Percentiles rank a stretch among this genome's conserved stretches.
These are phyloP conservation scores for Takashimella koratensis DNA, from an alignment of 1,284 basidiomycete genomes.

Conservation along the genomic window DNA sequence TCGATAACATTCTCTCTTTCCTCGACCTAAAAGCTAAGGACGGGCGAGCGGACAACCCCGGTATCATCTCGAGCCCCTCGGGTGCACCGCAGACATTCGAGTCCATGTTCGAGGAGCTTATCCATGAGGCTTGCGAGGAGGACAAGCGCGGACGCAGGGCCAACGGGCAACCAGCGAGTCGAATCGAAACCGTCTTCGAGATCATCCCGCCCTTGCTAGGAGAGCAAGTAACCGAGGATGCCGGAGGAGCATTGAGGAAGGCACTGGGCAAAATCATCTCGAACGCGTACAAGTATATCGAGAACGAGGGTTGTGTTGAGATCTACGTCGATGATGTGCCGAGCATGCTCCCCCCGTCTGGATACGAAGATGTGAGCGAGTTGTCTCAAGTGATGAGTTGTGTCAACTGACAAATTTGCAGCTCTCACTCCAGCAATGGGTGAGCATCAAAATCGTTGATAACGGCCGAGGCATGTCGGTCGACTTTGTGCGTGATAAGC, in stretches of 20 bases:
- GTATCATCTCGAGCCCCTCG: conserved; percentile 3
- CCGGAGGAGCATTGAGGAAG: conserved; percentile 34
- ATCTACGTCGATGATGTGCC: conserved; percentile 40
- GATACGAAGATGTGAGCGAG: conserved; percentile 37
- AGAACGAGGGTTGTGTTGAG: conserved; percentile 39
- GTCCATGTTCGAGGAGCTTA: conserved; percentile 41
- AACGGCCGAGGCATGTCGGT: conserved; percentile 39
- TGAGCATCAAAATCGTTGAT: conserved; percentile 38
- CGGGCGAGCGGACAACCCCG: conserved; percentile 12
- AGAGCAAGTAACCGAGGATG: conserved; percentile 39
- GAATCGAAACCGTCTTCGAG: conserved; percentile 43
- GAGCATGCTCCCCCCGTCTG: conserved; percentile 32
- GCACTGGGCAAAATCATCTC: conserved; percentile 39
- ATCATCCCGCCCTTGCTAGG: conserved; percentile 39
- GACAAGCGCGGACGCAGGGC: conserved; percentile 25
- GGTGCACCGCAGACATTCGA: conserved; percentile 28
- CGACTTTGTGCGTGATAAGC: conserved; percentile 34
- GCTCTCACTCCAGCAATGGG: conserved; percentile 23
- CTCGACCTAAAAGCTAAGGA: conserved; percentile 38
- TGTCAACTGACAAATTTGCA: too few species aligned
- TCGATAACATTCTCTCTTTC: conserved; percentile 47
- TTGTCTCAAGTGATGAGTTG: not conserved
- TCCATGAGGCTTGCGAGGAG: conserved; percentile 36
- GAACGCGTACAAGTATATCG: conserved; percentile 46
- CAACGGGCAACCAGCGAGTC: conserved; percentile 22